Evolutionary conservation across 1,284 basidiomycete genomes (phyloP), one percentile per base, ranked within the genome.

Genomic region (Papiliotrema flavescens): DNA sequence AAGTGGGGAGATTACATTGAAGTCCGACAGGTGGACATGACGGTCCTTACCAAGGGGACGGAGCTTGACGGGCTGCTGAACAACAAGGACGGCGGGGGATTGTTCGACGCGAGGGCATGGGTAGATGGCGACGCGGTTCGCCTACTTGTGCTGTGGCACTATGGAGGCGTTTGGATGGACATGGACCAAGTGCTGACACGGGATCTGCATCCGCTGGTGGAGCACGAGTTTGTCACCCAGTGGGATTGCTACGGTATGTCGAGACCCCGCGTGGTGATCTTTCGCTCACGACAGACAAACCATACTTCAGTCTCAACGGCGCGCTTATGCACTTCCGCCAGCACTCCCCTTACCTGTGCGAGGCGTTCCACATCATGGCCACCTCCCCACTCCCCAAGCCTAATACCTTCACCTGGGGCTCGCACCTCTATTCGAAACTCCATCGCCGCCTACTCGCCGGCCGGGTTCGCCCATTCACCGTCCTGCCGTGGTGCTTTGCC

Each of bases 171-270:
- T 34, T 97, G 93, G 93, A 82, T 95, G 57, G 92, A 97, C 72
- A 95, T 96, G 90, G 93, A 96, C 75, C 87, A 87, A 62, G 80
- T 97, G 54, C 75, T 95, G 58, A 92, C 90, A 42, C 79, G 92
- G 49, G 87, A 90, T 74, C 77, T 96, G 22, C 80, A 85, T 4
- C 89, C 90, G 4, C 78, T 96, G 53, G 78, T 88, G 7, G 92
- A 95, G 73, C 87, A 89, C 67, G 93, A 97, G 74, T 97, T 92
- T 73, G 88, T 96, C 17, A 91, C 88, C 1, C 90, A 95, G 71
- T 95, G 92, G 93, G 93, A 96, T 70, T 96, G 92, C 71, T 94
- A 93, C 70, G 89, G 90, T 92, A 69, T 59, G 85, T 76, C 2
- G 3, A n/a, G 15, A 20, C 5, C 15, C n/a, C 2, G 32, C 28